Evolutionary conservation across 805 yeast genomes (phyloP).

Genomic region (Lipomyces starkeyi): DNA sequence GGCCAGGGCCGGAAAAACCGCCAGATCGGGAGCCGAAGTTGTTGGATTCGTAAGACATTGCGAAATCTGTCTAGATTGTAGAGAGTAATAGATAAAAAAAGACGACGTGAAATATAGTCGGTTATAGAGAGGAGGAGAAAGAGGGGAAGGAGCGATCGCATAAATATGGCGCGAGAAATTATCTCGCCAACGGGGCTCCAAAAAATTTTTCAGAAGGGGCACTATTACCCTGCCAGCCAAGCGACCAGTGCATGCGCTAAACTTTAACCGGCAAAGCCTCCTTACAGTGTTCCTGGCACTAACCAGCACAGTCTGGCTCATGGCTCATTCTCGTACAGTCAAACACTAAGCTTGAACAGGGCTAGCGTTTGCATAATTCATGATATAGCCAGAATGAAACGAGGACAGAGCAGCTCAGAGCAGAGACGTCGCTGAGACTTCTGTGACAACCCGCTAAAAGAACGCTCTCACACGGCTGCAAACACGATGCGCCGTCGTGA

Average conservation of each 20-base stretch:
- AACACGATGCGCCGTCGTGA: too few relatives aligned
- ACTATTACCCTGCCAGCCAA: neutral
- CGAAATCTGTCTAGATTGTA: neutral
- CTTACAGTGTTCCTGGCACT: neutral
- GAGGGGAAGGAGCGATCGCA: conserved; percentile 1
- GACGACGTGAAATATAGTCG: neutral
- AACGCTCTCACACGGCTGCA: too few relatives aligned
- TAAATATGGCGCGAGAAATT: neutral
- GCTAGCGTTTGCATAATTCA: neutral
- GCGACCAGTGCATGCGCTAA: neutral
- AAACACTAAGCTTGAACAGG: neutral
- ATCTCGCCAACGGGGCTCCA: neutral
- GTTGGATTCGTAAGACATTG: conserved; percentile 24
- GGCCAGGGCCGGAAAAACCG: conserved; percentile 29
- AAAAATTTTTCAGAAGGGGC: neutral
- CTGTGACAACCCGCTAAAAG: neutral
- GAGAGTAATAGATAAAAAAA: neutral
- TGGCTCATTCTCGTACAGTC: neutral
- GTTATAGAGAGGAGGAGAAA: neutral
- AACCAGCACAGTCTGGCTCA: neutral
- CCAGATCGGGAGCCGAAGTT: conserved; percentile 18
- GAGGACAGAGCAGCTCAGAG: too few relatives aligned
- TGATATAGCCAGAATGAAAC: neutral
- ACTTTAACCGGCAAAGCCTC: neutral
- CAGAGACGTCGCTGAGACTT: neutral